A percentile compares a stretch with the other conserved stretches of the same genome.
Evolutionary conservation across 164 flowering plant species (phyloP).

Genomic region (Tinospora cordifolia): DNA sequence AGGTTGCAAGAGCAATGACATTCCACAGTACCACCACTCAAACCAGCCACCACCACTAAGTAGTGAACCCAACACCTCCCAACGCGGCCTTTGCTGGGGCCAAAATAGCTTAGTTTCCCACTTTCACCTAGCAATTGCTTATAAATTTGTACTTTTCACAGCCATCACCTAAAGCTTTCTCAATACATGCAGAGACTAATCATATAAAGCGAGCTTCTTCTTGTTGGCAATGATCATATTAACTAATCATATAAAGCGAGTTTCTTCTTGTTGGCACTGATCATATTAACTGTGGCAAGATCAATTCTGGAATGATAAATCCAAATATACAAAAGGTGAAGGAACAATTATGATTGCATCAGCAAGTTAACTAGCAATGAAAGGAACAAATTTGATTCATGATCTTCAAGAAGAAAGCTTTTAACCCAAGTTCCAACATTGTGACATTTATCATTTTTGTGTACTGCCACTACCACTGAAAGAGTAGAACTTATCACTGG

Average conservation of each 20-base stretch:
- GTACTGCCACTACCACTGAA: background rate
- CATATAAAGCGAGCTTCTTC: no score
- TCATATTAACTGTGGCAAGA: no score
- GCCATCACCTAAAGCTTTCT: background rate
- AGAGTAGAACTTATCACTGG: background rate
- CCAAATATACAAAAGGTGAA: no score
- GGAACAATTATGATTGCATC: background rate
- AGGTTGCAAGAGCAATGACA: no score
- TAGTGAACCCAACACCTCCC: no score
- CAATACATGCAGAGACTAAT: background rate
- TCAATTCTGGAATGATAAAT: no score
- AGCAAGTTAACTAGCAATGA: background rate
- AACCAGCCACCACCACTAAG: background rate
- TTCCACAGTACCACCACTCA: no score
- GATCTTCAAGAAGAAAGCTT: background rate
- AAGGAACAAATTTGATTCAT: background rate
- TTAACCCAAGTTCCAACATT: background rate
- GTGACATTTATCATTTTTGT: background rate
- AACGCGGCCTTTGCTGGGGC: no score
- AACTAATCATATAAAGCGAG: no score
- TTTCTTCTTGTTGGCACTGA: no score
- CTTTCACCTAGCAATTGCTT: background rate
- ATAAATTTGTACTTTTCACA: background rate
- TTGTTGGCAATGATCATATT: no score
- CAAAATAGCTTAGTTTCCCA: background rate